phyloP scores from a whole-genome alignment of 73 alveolate genomes.

The Paramecium biaurelia region DNA sequence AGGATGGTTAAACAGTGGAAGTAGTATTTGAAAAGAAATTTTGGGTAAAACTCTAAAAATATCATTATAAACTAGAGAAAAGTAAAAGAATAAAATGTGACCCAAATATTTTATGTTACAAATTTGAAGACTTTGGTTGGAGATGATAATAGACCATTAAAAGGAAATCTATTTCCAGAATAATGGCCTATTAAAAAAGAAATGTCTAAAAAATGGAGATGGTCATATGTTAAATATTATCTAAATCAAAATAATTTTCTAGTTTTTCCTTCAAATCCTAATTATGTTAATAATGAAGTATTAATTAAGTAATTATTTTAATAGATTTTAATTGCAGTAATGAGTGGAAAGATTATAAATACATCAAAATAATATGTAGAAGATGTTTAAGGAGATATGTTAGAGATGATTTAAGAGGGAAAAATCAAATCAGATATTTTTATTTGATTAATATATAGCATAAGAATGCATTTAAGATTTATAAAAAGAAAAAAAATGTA shows the following conservation, averaged over 20 bases:
- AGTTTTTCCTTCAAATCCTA: conserved; percentile 4
- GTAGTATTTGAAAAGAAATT: conserved; percentile 25
- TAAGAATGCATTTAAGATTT: background rate
- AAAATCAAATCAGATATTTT: background rate
- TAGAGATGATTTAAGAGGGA: background rate
- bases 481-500: background rate
- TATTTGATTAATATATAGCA: background rate
- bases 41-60: conserved; percentile 8
- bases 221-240: conserved; percentile 29
- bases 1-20: conserved; percentile 34
- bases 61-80: background rate
- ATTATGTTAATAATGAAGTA: conserved; percentile 26
- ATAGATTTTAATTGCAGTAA: conserved; percentile 22
- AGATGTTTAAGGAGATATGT: background rate
- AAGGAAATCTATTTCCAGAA: conserved; percentile 24
- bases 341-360: conserved; percentile 17
- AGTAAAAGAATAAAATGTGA: background rate
- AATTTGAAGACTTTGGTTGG: background rate
- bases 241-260: background rate
- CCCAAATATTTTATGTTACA: background rate
- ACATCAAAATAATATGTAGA: conserved; percentile 27
- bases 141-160: background rate
- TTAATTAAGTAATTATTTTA: background rate
- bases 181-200: background rate
- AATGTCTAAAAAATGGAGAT: background rate